Evolutionary conservation across 208 protist species (phyloP), one percentile per base, ranked within the genome.

Genomic region (Crithidia mellificae): DNA sequence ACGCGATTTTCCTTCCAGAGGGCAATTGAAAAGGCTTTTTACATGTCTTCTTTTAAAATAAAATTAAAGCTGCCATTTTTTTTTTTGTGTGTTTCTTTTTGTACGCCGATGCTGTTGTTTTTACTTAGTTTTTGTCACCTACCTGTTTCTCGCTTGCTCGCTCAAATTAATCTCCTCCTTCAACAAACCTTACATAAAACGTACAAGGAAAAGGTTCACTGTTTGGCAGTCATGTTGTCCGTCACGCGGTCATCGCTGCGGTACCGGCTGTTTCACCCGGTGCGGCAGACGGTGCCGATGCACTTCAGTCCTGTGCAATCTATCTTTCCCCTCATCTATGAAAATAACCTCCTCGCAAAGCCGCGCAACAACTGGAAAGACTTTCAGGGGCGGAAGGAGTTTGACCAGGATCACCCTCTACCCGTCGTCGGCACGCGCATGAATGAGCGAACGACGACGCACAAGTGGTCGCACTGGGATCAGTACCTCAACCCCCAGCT

Each of bases 241-340:
- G 49, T 32, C 15, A 59, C 62, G 12, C 19, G 32, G 20, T 47
- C 58, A 36, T 57, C 24, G 36, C 36, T 55, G 62, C 83, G 91
- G 17, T 73, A 92, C 64, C 81, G 84, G 20, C 86, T 92, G n/a
- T 96, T 94, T 59, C 65, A 92, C 39, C 78, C 81, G 2, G 62
- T 78, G 19, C 80, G 87, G 25, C 83, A 96, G 68, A 70, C 61
- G 7, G 75, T 91, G 47, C 87, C 86, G 6, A 77, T 95, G 14
- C 87, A 95, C 62, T 91, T 90, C 59, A 90, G 82, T 66, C 80
- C 88, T 0, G 80, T 77, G 8, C 89, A 92, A 63, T 80, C 78
- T 17, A 85, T 95, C 41, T 96, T 96, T 50, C 92, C 92, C n/a
- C 85, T 96, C 2, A 93, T 96, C 51, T 90, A 96, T 68, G 50